Evolutionary conservation across 2,329 filamentous ascomycete genomes (phyloP), one percentile per base, ranked within the genome.

Genomic region (Rachicladosporium sp.): DNA sequence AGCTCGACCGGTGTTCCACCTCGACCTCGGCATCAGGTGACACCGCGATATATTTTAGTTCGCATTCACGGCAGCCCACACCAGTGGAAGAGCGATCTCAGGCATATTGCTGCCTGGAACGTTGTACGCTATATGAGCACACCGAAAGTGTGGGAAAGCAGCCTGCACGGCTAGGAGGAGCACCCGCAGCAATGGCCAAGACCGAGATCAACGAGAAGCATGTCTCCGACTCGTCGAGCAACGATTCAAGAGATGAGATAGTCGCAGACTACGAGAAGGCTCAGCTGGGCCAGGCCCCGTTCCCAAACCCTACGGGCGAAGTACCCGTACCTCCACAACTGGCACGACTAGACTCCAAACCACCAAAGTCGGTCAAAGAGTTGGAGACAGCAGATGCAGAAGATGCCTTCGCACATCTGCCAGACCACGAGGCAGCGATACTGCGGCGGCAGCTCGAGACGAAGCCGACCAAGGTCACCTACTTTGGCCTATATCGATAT

Each of bases 401-500:
- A 12, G 58, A 63, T 46, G 50, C 52, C 1, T 56, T 61, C 29
- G 50, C 48, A 35, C 60, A 62, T 47, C 45, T 64, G 10, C 59
- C 61, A 7, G 56, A 59, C 31, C 54, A 61, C 31, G 61, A 64
- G 43, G 52, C 51, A 10, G 49, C 46, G 3, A 54, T 63, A 15
- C 31, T 64, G 19, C 47, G 49, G 43, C 52, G 50, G 42, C 67
- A 70, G 37, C 41, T 65, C 12, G 57, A 64, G 23, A 61, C 63
- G 11, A 66, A 66, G 1, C 53, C 55, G 2, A 52, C 64, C 30
- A 63, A 62, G 34, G 57, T 69, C 33, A 58, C 58, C 2, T 69
- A 66, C 40, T 39, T 47, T 10, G 49, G 50, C 31, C 47, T 70
- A 5, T 68, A 65, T 49, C 61, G 65, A 29, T 68, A 68, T 55